Evolutionary conservation across 805 yeast species (phyloP).

Genomic region (Saccharomyces paradoxus): DNA sequence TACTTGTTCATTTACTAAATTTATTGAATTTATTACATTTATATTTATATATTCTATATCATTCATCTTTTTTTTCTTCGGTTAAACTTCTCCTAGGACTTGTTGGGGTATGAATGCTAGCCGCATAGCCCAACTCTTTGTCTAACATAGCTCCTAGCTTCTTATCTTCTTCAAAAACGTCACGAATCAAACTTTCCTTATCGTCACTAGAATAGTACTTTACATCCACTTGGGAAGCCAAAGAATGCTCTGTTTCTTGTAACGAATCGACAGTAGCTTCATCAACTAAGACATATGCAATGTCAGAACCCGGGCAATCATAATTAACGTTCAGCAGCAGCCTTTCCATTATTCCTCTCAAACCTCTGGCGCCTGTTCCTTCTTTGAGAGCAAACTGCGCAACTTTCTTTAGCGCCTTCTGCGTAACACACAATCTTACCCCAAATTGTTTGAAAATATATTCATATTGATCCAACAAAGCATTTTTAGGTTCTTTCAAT

Average conservation of each 20-base stretch:
- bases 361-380: conserved; percentile 57
- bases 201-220: conserved; percentile 42
- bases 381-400: conserved; percentile 42
- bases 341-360: conserved; percentile 48
- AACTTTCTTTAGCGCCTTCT: conserved; percentile 39
- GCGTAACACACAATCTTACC: conserved; percentile 42
- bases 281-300: conserved; percentile 42
- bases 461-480: conserved; percentile 45
- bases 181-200: conserved; percentile 34
- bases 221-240: conserved; percentile 30
- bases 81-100: conserved; percentile 4
- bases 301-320: conserved; percentile 53
- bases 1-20: background rate
- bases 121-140: conserved; percentile 22
- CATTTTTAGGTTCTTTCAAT: conserved; percentile 47
- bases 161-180: conserved; percentile 36
- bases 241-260: conserved; percentile 27
- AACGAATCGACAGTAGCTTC: conserved; percentile 37
- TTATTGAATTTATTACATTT: background rate
- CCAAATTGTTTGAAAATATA: conserved; percentile 47
- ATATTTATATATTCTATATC: conserved; percentile 1
- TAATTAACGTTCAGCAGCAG: conserved; percentile 44
- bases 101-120: conserved; percentile 6
- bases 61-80: conserved; percentile 6
- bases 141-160: conserved; percentile 32